These are phyloP conservation scores for Cyclotella sp. DNA, from an alignment of 108 stramenopile genomes.

Conservation along the genomic window DNA sequence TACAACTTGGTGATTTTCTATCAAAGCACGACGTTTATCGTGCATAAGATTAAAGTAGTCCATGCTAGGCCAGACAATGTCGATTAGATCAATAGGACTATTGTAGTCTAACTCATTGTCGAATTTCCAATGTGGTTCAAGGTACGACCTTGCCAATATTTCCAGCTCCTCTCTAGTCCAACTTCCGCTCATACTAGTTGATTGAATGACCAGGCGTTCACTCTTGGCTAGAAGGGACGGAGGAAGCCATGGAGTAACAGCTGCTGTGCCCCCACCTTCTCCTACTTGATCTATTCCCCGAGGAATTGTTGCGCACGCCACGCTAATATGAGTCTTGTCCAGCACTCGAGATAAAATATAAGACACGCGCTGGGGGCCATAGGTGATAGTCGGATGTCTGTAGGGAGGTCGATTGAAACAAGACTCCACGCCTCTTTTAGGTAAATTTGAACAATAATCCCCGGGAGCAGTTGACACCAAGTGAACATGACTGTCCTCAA, in stretches of 20 bases:
- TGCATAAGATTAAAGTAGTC: slow-evolving; percentile 45
- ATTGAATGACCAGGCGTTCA: slow-evolving; percentile 73
- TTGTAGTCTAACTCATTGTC: slow-evolving; percentile 14
- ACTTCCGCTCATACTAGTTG: slow-evolving; percentile 75
- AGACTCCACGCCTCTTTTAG: slow-evolving; percentile 4
- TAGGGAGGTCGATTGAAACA: slow-evolving; percentile 10
- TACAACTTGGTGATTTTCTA: slow-evolving; percentile 14
- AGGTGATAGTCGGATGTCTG: slow-evolving; percentile 35
- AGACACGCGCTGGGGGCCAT: slow-evolving; percentile 76
- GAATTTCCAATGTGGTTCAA: slow-evolving; percentile 46
- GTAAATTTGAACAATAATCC: slow-evolving; percentile 34
- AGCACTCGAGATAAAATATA: slow-evolving; percentile 59
- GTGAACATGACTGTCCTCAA: slow-evolving; percentile 70
- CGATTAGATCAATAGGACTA: slow-evolving; percentile 50
- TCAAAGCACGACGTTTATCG: slow-evolving; percentile 19
- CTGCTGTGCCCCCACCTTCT: slow-evolving; percentile 22
- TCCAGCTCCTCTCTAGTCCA: slow-evolving; percentile 66
- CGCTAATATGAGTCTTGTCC: slow-evolving; percentile 37
- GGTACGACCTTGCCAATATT: slow-evolving; percentile 55
- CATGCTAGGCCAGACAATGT: slow-evolving; percentile 82
- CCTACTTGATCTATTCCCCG: slow-evolving; percentile 6
- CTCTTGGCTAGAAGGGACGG: slow-evolving; percentile 38
- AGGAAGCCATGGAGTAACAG: slow-evolving; percentile 56
- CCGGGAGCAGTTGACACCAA: slow-evolving; percentile 79
- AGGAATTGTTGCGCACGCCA: slow-evolving; percentile 17